Evolutionary conservation across 371 early-diverging fungal species (phyloP), one percentile per base, ranked within the genome.

Genomic region (Paraphysoderma sedebokerense): DNA sequence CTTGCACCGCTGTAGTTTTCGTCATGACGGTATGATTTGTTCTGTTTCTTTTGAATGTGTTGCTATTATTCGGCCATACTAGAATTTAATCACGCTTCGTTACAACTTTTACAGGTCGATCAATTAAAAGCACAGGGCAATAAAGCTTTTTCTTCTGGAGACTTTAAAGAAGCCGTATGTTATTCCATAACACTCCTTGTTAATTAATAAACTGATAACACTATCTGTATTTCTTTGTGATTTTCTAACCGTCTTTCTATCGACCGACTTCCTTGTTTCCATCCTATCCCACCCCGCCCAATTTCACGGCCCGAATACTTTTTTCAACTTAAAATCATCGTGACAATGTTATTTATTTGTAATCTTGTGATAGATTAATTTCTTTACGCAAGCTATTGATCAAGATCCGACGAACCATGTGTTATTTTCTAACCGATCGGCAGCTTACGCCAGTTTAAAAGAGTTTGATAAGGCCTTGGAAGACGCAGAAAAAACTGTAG

Each of bases 371-470:
- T 35, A 35, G 19, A 63, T 87, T 41, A 56, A 66, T 31, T 59
- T 67, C 19, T 91, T 85, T 48, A 68, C 80, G 35, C 56, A 83
- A 53, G 85, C 85, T n/a, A 80, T 92, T 44, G 70, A 70, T 12
- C 52, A 72, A 17, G 92, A 87, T 47, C 66, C 85, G 13, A 53
- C 61, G 22, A 92, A 89, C 72, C 86, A 88, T 55, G 85, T 90
- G 31, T 68, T 90, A 30, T 90, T 78, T 60, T 87, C 87, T 3
- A 89, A 89, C 72, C 73, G 87, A 48, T 87, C 90, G 8, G 90
- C 86, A 13, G 63, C 77, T 41, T 82, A 82, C 52, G 68, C 87
- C 34, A 76, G 77, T 45, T 59, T 76, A 47, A 77, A 77, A 53
- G 52, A 81, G 44, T 88, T 78, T 54, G 56, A 66, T n/a, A 61